Evolutionary conservation across 2,329 filamentous ascomycete genomes (phyloP).

Genomic region (Graphilbum sp.): DNA sequence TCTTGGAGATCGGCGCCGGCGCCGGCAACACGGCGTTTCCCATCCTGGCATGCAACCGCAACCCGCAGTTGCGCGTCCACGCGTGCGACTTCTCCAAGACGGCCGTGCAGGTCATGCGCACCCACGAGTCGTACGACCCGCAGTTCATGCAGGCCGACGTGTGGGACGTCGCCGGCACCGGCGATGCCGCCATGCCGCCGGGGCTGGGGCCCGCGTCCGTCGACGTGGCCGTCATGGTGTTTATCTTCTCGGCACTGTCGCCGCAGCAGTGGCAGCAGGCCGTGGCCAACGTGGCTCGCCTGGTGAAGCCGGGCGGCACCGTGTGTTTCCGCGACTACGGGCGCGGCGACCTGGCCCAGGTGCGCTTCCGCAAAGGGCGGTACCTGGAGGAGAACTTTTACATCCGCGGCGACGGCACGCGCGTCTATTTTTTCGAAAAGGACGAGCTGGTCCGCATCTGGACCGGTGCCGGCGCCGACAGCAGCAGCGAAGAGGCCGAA

Average conservation of each 20-base stretch:
- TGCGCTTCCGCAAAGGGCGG: constrained; percentile 88
- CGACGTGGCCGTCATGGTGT: constrained; percentile 86
- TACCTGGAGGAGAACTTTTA: constrained; percentile 97
- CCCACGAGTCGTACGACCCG: constrained; percentile 57
- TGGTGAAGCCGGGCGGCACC: constrained; percentile 83
- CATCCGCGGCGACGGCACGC: constrained; percentile 82
- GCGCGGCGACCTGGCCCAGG: constrained; percentile 85
- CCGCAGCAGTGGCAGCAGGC: constrained; percentile 73
- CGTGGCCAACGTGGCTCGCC: constrained; percentile 60
- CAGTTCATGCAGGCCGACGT: constrained; percentile 69
- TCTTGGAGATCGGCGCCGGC: constrained; percentile 87
- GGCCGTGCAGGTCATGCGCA: constrained; percentile 83
- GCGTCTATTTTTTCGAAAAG: constrained; percentile 93
- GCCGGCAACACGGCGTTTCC: constrained; percentile 96
- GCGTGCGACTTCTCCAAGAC: constrained; percentile 95
- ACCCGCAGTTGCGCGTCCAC: constrained; percentile 66
- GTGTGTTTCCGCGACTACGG: constrained; percentile 96
- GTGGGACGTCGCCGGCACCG: constrained; percentile 63
- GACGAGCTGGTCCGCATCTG: constrained; percentile 71
- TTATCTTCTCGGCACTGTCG: constrained; percentile 87
- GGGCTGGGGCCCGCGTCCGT: constrained; percentile 63
- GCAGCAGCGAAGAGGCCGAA: background rate
- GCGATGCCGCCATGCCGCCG: constrained; percentile 48
- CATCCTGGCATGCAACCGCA: constrained; percentile 68
- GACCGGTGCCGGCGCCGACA: constrained; percentile 23